Evolutionary conservation across 495 filamentous ascomycete species (phyloP).

Genomic region (Podospora comata): DNA sequence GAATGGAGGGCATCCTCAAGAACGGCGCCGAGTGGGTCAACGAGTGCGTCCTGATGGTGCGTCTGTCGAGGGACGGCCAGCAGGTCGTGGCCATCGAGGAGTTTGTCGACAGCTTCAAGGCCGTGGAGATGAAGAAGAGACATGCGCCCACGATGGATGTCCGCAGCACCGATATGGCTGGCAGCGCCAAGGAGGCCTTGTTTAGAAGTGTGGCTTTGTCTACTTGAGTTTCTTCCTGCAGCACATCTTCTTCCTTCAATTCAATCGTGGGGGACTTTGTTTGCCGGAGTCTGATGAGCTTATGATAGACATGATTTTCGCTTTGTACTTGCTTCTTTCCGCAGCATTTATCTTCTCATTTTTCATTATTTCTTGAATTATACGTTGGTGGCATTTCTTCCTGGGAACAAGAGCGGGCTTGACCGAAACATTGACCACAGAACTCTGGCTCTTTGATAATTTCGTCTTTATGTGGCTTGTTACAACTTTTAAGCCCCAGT

Average conservation of each 20-base stretch:
- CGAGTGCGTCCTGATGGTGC: constrained; percentile 42
- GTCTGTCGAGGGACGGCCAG: constrained; percentile 29
- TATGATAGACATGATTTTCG: neutral
- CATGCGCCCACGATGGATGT: constrained; percentile 32
- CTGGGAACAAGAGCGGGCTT: too few relatives aligned
- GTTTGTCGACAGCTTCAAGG: constrained; percentile 44
- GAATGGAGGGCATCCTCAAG: constrained; percentile 36
- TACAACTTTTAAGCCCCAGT: too few relatives aligned
- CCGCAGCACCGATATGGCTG: neutral
- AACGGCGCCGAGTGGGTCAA: constrained; percentile 33
- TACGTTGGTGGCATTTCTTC: neutral
- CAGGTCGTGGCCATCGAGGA: constrained; percentile 34
- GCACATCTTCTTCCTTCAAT: neutral
- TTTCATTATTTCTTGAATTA: neutral
- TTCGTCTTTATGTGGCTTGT: too few relatives aligned
- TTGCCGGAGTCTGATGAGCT: neutral
- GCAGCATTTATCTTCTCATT: neutral
- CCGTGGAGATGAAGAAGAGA: constrained; percentile 36
- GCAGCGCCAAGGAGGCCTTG: constrained; percentile 4
- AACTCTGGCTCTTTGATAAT: too few relatives aligned
- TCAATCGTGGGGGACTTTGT: neutral
- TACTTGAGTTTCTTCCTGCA: constrained; percentile 22
- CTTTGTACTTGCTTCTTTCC: neutral
- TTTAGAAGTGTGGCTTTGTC: constrained; percentile 25
- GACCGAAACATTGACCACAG: too few relatives aligned